Conservation (phyloP, 176 grass and related monocot genomes). For the Oryza meridionalis region DNA sequence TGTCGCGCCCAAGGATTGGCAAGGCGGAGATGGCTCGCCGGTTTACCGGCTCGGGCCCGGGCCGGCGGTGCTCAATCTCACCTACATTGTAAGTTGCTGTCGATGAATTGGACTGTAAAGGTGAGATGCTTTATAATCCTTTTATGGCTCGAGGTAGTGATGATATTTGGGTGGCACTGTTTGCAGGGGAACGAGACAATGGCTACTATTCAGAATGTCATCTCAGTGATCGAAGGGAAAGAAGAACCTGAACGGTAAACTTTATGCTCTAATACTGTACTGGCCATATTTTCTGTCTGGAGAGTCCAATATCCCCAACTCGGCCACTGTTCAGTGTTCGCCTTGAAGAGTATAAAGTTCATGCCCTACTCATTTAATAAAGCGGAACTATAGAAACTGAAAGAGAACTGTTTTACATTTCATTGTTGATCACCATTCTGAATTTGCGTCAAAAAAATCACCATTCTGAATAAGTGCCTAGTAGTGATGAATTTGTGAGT, state of each 20-base stretch:
- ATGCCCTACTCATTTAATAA: not conserved
- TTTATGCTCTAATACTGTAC: not conserved
- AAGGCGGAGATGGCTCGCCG: constrained; percentile 54
- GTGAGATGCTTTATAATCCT: constrained; percentile 1
- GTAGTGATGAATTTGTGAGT: constrained; percentile 16
- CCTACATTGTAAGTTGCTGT: constrained; percentile 55
- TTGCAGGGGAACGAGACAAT: constrained; percentile 84
- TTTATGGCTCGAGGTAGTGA: not conserved
- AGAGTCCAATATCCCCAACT: not conserved
- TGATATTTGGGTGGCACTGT: not conserved
- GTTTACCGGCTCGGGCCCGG: constrained; percentile 75
- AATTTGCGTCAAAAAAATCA: not conserved
- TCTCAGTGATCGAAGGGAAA: constrained; percentile 85
- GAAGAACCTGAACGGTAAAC: constrained; percentile 84
- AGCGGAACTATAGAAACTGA: not conserved
- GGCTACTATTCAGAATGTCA: constrained; percentile 83
- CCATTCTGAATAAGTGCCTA: not conserved
- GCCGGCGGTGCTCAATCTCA: constrained; percentile 73
- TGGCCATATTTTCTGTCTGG: not conserved
- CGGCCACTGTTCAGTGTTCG: not conserved
- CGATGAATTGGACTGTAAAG: not conserved
- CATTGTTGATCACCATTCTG: not conserved
- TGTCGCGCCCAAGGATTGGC: constrained; percentile 77
- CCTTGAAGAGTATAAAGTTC: not conserved
- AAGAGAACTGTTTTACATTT: not conserved